These are phyloP conservation scores for Kodamaea restingae DNA, from an alignment of 805 yeast genomes.

Conservation along the genomic window DNA sequence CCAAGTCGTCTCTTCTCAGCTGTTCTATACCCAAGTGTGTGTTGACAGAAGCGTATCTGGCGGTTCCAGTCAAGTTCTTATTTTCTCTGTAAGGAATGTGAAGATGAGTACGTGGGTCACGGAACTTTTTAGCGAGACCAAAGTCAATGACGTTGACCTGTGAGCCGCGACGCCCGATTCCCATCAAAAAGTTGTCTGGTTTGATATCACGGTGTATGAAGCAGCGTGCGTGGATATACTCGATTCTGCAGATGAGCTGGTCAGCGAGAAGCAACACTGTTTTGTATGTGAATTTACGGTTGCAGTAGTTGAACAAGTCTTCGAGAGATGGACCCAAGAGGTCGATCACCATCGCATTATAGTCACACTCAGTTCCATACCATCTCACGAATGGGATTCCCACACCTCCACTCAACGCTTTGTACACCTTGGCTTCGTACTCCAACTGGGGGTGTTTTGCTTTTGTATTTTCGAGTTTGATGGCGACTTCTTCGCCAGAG, in stretches of 20 bases:
- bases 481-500: slow-evolving; percentile 96
- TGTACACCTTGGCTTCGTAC: slow-evolving; percentile 94
- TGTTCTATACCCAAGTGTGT: slow-evolving; percentile 97
- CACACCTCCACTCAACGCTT: slow-evolving; percentile 91
- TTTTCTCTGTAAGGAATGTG: slow-evolving; percentile 97
- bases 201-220: slow-evolving; percentile 83
- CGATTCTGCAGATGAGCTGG: slow-evolving; percentile 90
- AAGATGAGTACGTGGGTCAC: slow-evolving; percentile 90
- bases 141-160: slow-evolving; percentile 93
- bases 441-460: slow-evolving; percentile 97
- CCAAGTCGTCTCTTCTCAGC: slow-evolving; percentile 93
- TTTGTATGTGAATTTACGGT: slow-evolving; percentile 86
- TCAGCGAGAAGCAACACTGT: slow-evolving; percentile 91
- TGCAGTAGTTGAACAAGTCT: slow-evolving; percentile 93
- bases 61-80: slow-evolving; percentile 95
- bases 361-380: slow-evolving; percentile 96
- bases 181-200: slow-evolving; percentile 83
- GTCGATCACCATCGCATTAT: slow-evolving; percentile 95
- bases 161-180: slow-evolving; percentile 89
- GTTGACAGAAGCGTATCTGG: slow-evolving; percentile 91
- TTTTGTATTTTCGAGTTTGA: slow-evolving; percentile 81
- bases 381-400: slow-evolving; percentile 97
- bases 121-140: slow-evolving; percentile 88
- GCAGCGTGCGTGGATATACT: slow-evolving; percentile 91
- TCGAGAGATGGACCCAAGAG: slow-evolving; percentile 92